Conservation (phyloP, 345 rosid genomes). For the Linum lewisii region DNA sequence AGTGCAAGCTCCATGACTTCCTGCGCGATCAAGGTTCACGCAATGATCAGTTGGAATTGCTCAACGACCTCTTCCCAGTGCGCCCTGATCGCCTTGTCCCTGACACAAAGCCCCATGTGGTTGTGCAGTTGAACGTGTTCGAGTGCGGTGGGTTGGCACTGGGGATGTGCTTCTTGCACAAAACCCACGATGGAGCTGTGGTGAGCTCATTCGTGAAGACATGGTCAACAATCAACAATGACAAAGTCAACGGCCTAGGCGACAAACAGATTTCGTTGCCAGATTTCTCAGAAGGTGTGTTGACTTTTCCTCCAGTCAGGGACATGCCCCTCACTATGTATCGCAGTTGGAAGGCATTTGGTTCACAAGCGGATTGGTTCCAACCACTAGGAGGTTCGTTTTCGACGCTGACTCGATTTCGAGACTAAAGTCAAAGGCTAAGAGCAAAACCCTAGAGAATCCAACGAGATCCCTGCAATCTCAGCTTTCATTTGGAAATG, state of each 20-base stretch:
- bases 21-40: not conserved
- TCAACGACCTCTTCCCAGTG: conserved; percentile 11
- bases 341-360: not conserved
- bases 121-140: conserved; percentile 12
- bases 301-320: not conserved
- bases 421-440: not conserved
- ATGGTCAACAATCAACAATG: conserved; percentile 9
- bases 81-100: not conserved
- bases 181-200: conserved; percentile 2
- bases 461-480: not conserved
- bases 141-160: conserved; percentile 15
- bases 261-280: not conserved
- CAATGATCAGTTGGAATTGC: not conserved
- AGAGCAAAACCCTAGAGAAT: not conserved
- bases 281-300: not conserved
- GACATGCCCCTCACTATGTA: not conserved
- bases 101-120: not conserved
- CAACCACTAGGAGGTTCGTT: not conserved
- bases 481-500: not conserved
- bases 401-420: not conserved
- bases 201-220: conserved; percentile 1
- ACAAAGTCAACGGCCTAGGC: not conserved
- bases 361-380: not conserved
- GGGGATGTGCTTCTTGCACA: conserved; percentile 9
- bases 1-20: conserved; percentile 3